A percentile compares a stretch with the other conserved stretches of the same genome.
phyloP scores from a whole-genome alignment of 176 grass and related monocot species.

The Oryza glumipatula region DNA sequence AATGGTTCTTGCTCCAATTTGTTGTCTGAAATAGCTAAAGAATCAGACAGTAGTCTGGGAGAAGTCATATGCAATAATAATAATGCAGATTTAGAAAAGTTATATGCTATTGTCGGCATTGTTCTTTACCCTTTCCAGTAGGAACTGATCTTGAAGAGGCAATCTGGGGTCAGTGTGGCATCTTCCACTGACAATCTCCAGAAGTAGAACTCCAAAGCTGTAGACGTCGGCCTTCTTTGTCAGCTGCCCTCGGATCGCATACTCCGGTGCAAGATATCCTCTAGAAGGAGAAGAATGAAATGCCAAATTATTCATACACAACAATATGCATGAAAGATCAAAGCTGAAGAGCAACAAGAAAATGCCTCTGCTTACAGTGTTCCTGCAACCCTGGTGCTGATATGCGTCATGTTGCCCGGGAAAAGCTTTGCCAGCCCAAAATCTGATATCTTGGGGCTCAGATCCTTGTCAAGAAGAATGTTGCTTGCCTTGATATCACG shows the following conservation, averaged over 20 bases:
- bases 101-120: not conserved
- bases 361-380: constrained; percentile 63
- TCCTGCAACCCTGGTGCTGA: constrained; percentile 91
- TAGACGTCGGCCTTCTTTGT: constrained; percentile 69
- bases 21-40: constrained; percentile 24
- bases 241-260: constrained; percentile 68
- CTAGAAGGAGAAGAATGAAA: constrained; percentile 28
- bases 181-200: constrained; percentile 76
- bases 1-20: constrained; percentile 6
- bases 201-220: constrained; percentile 68
- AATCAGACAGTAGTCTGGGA: not conserved
- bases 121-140: constrained; percentile 70
- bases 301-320: constrained; percentile 22
- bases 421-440: constrained; percentile 87
- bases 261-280: constrained; percentile 71
- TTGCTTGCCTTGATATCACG: constrained; percentile 94
- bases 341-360: not conserved
- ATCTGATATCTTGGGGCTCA: constrained; percentile 81
- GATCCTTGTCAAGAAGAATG: constrained; percentile 75
- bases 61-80: constrained; percentile 4
- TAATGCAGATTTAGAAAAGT: not conserved
- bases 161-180: constrained; percentile 62
- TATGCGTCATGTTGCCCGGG: constrained; percentile 65
- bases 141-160: constrained; percentile 68
- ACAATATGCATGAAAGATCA: not conserved